Evolutionary conservation across 2,329 filamentous ascomycete species (phyloP).

Genomic region (Colletotrichum abscissum): DNA sequence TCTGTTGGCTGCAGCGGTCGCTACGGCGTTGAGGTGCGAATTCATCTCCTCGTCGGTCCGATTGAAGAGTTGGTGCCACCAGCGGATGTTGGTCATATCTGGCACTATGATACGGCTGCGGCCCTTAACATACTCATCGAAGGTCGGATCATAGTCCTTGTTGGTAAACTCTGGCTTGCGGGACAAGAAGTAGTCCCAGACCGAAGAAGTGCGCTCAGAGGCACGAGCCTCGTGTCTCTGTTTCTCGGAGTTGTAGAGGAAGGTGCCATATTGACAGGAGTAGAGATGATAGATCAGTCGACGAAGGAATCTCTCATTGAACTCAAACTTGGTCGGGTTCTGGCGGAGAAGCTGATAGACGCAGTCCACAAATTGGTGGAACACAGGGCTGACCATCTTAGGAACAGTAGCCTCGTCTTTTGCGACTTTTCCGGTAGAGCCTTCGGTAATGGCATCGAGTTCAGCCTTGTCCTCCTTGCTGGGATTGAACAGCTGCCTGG

Average conservation of each 20-base stretch:
- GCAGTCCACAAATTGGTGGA: constrained; percentile 96
- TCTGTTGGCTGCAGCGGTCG: constrained; percentile 57
- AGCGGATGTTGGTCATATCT: constrained; percentile 79
- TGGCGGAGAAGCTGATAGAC: constrained; percentile 91
- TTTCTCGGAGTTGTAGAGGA: constrained; percentile 94
- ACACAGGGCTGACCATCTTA: constrained; percentile 95
- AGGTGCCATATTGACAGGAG: constrained; percentile 96
- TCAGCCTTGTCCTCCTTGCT: constrained; percentile 71
- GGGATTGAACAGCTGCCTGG: constrained; percentile 91
- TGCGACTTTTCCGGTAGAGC: constrained; percentile 51
- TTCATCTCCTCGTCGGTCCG: constrained; percentile 96
- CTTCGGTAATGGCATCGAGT: constrained; percentile 61
- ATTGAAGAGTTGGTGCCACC: constrained; percentile 93
- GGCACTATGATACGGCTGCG: constrained; percentile 89
- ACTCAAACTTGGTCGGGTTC: constrained; percentile 90
- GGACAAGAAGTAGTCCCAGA: constrained; percentile 95
- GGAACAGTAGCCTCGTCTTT: constrained; percentile 78
- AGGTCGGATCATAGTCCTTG: constrained; percentile 76
- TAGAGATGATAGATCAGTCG: constrained; percentile 93
- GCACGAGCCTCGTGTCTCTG: constrained; percentile 79
- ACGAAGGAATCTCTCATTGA: constrained; percentile 92
- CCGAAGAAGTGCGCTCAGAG: constrained; percentile 80
- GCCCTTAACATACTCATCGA: constrained; percentile 84
- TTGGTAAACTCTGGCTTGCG: constrained; percentile 86
- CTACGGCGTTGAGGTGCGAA: constrained; percentile 66